Percentiles rank a stretch among this genome's conserved stretches.
Conservation (phyloP, 106 monocot species). For the Posidonia australis region DNA sequence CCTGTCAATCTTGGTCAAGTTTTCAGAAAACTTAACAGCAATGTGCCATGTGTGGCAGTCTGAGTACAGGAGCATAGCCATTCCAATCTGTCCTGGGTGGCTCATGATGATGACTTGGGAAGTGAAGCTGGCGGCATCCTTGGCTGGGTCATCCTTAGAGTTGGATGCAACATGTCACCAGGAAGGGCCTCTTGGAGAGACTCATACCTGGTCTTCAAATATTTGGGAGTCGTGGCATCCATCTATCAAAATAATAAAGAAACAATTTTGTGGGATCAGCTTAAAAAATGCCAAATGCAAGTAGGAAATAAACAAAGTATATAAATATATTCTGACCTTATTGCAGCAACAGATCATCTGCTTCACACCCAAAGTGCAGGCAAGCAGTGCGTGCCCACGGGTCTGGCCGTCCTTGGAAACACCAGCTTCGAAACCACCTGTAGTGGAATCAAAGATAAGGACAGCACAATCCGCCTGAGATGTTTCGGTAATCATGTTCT, state of each 20-base stretch:
- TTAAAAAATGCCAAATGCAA: no score
- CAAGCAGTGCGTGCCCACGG: slow-evolving; percentile 21
- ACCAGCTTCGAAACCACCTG: no score
- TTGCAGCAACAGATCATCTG: no score
- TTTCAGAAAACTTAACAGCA: slow-evolving; percentile 21
- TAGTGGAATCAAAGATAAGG: slow-evolving; percentile 22
- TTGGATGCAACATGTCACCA: slow-evolving; percentile 21
- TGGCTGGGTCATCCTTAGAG: no score
- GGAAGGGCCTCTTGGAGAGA: slow-evolving; percentile 13
- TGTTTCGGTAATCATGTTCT: slow-evolving; percentile 25
- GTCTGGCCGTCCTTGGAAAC: slow-evolving; percentile 26
- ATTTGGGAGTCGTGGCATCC: no score
- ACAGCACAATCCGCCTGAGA: no score
- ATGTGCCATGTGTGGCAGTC: slow-evolving; percentile 25
- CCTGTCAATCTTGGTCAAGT: slow-evolving; percentile 20
- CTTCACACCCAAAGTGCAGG: slow-evolving; percentile 17
- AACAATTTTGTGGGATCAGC: slow-evolving; percentile 20
- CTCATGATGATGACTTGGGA: slow-evolving; percentile 25
- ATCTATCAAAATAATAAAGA: not conserved
- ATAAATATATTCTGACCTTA: no score
- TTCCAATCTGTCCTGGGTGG: slow-evolving; percentile 28
- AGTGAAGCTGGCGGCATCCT: no score
- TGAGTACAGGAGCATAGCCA: slow-evolving; percentile 16
- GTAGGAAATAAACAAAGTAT: no score
- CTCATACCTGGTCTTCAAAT: slow-evolving; percentile 20